Evolutionary conservation across 2,329 filamentous ascomycete genomes (phyloP).

Genomic region (Leptoxyphium fumago): DNA sequence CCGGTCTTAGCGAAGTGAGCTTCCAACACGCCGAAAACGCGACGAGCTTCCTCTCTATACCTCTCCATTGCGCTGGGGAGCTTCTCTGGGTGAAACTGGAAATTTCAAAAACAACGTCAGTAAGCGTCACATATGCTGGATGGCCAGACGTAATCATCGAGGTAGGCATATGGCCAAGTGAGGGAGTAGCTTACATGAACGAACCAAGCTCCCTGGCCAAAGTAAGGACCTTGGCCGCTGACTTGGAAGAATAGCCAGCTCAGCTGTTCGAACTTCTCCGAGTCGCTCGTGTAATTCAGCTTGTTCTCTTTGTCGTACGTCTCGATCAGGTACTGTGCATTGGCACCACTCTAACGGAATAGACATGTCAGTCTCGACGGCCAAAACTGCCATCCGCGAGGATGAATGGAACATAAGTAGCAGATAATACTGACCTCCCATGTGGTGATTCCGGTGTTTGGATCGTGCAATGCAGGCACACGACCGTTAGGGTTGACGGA

Average conservation of each 20-base stretch:
- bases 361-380: too few relatives aligned
- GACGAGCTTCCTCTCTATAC: constrained; percentile 30
- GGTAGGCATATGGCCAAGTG: not conserved
- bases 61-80: constrained; percentile 27
- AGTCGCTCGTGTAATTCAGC: constrained; percentile 12
- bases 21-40: constrained; percentile 32
- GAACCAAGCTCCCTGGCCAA: constrained; percentile 34
- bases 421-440: constrained; percentile 17
- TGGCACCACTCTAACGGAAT: constrained; percentile 9
- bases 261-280: constrained; percentile 13
- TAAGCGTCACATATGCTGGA: not conserved
- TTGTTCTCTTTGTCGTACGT: constrained; percentile 20
- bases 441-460: constrained; percentile 29
- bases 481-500: constrained; percentile 32
- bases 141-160: not conserved
- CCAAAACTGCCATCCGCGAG: too few relatives aligned
- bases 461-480: constrained; percentile 29
- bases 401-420: too few relatives aligned
- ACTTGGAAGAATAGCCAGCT: constrained; percentile 22
- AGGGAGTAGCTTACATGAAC: constrained; percentile 1
- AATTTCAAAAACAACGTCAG: not conserved
- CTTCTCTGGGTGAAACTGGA: constrained; percentile 27
- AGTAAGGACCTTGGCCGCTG: constrained; percentile 22
- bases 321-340: constrained; percentile 18
- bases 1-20: constrained; percentile 18